Evolutionary conservation across 2,329 filamentous ascomycete species (phyloP), one percentile per base, ranked within the genome.

Genomic region (Acephala macrosclerotiorum): DNA sequence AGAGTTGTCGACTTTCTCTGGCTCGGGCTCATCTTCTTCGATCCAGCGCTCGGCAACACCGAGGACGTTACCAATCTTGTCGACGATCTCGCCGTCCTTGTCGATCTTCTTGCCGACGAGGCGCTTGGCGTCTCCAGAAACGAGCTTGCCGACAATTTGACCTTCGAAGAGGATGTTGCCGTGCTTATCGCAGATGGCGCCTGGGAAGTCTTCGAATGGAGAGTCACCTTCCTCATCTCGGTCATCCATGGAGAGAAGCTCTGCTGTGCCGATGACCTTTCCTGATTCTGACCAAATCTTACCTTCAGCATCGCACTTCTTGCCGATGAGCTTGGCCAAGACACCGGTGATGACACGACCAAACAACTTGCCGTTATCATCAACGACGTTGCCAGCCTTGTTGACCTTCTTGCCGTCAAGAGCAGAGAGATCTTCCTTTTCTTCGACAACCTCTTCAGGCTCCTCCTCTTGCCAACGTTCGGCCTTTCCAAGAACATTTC

Each of bases 221-320:
- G 83, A 78, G 16, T 82, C 80, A 65, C 79, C 79, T 25, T 75
- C 49, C 49, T 53, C 49, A 42, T 85, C 83, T 3, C 83, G 81
- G 70, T 88, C 85, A 18, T 76, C 77, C 3, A 84, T 79, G 2
- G 89, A 85, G 66, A 91, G 85, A 14, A 89, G 84, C 77, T 92
- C 89, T 51, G 84, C 87, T 61, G 85, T 85, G 35, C 90, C 91
- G 59, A 92, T 85, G 42, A 90, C 81, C 75, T 91, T 86, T 66
- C 90, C 91, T 6, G 82, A 82, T 67, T 92, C 89, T 73, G 89
- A 89, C 87, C 88, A 92, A 79, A 93, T 89, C 69, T 90, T 83
- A 53, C 91, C 91, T 40, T 91, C 79, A 61, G 86, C 87, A 68
- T 92, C 89, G 38, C 87, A 81, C 73, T 86, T 85, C 73, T 85